phyloP scores from a whole-genome alignment of 2,329 filamentous ascomycete species.

The Tolypocladium ovalisporum region DNA sequence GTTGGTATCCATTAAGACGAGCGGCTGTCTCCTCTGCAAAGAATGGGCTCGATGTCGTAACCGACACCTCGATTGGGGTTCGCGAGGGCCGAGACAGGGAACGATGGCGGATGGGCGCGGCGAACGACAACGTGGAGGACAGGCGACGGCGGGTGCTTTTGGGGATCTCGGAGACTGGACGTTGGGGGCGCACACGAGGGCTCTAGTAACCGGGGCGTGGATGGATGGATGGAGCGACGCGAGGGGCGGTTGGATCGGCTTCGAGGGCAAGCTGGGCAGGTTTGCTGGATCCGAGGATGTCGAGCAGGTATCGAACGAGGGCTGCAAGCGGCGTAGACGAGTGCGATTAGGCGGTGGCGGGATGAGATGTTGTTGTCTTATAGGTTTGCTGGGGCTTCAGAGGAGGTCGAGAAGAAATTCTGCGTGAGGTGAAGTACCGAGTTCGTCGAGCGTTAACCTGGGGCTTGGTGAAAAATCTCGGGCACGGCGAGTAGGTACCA shows the following conservation, averaged over 20 bases:
- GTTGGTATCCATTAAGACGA: slow-evolving; percentile 42
- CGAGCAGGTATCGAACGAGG: neutral
- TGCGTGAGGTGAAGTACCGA: neutral
- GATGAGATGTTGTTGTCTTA: neutral
- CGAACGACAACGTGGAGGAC: neutral
- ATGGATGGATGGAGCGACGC: neutral
- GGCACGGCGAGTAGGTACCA: neutral
- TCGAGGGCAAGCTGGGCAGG: neutral
- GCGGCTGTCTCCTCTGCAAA: slow-evolving; percentile 8
- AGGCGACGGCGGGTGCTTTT: neutral
- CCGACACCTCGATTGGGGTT: slow-evolving; percentile 11
- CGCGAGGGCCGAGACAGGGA: slow-evolving; percentile 7
- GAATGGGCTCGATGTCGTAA: slow-evolving; percentile 6
- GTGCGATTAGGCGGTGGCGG: neutral
- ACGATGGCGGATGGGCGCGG: neutral
- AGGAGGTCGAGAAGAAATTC: slow-evolving; percentile 2
- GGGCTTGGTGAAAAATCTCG: slow-evolving; percentile 3
- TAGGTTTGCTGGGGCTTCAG: neutral
- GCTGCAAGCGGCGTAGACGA: neutral
- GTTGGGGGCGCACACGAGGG: neutral
- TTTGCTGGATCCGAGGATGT: neutral
- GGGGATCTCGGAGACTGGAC: neutral
- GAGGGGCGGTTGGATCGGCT: neutral
- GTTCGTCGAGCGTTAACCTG: neutral
- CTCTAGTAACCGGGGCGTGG: neutral